A percentile compares a stretch with the other conserved stretches of the same genome.
Conservation (phyloP, 2,329 filamentous ascomycete genomes). For the Tolypocladium amazonense region DNA sequence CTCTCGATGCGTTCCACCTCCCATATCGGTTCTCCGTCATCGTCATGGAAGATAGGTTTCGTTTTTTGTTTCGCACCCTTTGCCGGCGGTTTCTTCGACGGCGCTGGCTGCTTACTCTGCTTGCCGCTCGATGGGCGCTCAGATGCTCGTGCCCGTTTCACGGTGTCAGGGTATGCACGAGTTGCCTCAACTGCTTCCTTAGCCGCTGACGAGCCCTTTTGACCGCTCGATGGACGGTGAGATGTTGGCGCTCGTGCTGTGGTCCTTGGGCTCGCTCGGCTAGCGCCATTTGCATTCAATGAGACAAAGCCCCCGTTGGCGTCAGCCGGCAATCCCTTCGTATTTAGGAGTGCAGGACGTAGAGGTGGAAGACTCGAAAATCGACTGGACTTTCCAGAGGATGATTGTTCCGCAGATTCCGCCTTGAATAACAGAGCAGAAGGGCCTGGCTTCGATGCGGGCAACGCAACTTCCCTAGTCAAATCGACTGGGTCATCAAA, state of each 20-base stretch:
- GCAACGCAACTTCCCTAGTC: neutral
- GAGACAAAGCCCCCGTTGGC: neutral
- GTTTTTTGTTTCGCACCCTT: neutral
- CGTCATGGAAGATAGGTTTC: neutral
- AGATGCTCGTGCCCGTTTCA: neutral
- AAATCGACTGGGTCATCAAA: neutral
- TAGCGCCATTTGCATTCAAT: neutral
- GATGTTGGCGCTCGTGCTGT: neutral
- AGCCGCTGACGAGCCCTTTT: neutral
- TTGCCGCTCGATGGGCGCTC: neutral
- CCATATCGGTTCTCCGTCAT: conserved; percentile 20
- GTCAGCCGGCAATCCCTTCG: neutral
- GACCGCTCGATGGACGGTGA: neutral
- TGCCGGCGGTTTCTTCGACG: neutral
- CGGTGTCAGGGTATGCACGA: neutral
- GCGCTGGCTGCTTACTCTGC: neutral
- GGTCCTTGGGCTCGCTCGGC: neutral
- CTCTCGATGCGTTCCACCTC: conserved; percentile 34
- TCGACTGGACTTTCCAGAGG: neutral
- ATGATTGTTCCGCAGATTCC: neutral
- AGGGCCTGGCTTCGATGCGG: neutral
- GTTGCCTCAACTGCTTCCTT: neutral
- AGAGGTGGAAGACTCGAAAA: neutral
- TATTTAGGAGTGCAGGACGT: neutral
- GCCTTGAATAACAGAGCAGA: neutral